Evolutionary conservation across 306 rosid genomes (phyloP).

Genomic region (Cicer cuneatum): DNA sequence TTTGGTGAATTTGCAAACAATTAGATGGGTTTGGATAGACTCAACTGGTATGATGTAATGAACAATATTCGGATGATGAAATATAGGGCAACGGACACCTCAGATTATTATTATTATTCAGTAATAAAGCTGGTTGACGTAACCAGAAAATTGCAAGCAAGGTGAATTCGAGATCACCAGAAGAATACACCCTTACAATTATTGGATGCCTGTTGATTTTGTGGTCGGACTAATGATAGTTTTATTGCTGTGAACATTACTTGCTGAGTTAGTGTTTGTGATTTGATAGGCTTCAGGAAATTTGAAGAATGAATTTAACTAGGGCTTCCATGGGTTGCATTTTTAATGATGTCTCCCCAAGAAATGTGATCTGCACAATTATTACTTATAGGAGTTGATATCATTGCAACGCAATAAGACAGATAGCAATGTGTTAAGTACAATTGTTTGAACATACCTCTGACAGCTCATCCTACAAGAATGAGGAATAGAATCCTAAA

Average conservation of each 20-base stretch:
- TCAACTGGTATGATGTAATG: not conserved
- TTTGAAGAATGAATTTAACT: not conserved
- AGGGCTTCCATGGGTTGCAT: not conserved
- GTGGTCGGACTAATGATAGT: constrained; percentile 23
- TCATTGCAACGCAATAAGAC: not conserved
- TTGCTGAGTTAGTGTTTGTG: not conserved
- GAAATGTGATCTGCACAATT: constrained; percentile 20
- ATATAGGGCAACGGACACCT: not conserved
- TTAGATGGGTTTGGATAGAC: not conserved
- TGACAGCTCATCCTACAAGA: constrained; percentile 7
- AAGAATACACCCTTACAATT: not conserved
- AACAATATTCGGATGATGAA: not conserved
- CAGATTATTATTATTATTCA: not conserved
- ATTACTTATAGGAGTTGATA: constrained; percentile 18
- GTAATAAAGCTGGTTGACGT: not conserved
- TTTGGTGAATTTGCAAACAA: constrained; percentile 24
- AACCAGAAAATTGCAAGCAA: not conserved
- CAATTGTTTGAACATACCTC: constrained; percentile 3
- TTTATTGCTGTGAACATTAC: constrained; percentile 15
- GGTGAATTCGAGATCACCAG: constrained; percentile 2
- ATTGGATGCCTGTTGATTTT: not conserved
- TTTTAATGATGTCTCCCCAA: constrained; percentile 5
- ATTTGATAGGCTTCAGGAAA: not conserved
- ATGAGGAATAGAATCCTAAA: constrained; percentile 18
- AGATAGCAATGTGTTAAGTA: not conserved